These are phyloP conservation scores for Aspergillus campestris DNA, from an alignment of 495 filamentous ascomycete species.

Conservation along the genomic window DNA sequence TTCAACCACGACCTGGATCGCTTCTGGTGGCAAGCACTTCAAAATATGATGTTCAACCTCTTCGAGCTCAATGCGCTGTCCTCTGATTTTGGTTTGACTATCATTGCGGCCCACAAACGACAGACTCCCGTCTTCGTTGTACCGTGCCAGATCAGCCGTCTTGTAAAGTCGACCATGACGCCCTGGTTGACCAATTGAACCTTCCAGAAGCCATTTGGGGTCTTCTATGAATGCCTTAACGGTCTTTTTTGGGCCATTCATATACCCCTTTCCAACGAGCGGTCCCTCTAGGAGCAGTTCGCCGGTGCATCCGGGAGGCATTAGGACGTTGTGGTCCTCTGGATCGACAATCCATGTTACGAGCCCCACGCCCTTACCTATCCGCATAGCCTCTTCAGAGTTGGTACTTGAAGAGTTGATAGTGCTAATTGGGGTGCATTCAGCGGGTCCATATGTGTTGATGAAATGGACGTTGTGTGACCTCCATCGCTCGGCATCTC, in stretches of 20 bases:
- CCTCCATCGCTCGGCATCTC: no score
- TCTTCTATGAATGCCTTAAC: constrained; percentile 24
- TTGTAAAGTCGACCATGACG: constrained; percentile 22
- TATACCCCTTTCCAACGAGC: no score
- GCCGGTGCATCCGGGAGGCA: no score
- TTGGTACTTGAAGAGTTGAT: no score
- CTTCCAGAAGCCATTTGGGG: constrained; percentile 27
- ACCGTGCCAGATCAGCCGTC: constrained; percentile 23
- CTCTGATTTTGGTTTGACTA: constrained; percentile 33
- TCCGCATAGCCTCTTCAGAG: no score
- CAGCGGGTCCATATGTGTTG: no score
- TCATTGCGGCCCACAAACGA: constrained; percentile 27
- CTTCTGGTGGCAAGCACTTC: neutral
- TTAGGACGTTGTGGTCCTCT: no score
- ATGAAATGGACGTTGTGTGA: no score
- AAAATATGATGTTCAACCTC: constrained; percentile 29
- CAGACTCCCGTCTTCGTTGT: constrained; percentile 15
- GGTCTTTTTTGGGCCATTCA: constrained; percentile 22
- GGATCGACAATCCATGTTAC: no score
- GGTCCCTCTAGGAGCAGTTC: no score
- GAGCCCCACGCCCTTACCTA: no score
- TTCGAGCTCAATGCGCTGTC: constrained; percentile 35
- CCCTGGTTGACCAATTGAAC: neutral
- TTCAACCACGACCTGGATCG: constrained; percentile 3
- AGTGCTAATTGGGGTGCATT: no score